phyloP scores from a whole-genome alignment of 108 stramenopile species.

The Parmales sp. region DNA sequence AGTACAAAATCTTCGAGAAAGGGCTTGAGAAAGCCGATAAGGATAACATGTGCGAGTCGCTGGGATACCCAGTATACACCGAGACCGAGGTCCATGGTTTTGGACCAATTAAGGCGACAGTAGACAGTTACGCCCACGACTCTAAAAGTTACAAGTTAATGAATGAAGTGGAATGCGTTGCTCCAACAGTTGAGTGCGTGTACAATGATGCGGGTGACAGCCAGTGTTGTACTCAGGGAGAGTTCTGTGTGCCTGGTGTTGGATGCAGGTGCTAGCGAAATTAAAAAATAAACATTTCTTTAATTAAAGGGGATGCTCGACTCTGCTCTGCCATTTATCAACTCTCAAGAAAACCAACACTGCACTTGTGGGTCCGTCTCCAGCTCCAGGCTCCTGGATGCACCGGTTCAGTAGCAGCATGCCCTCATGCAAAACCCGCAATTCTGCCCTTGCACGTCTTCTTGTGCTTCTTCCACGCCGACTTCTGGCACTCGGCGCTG shows the following conservation, averaged over 20 bases:
- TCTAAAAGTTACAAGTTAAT: not conserved
- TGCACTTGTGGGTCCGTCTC: too few species aligned
- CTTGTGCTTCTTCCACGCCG: too few species aligned
- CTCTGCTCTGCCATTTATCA: too few species aligned
- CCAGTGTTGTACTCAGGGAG: not conserved
- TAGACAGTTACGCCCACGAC: conserved; percentile 1
- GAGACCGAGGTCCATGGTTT: not conserved
- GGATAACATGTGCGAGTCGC: not conserved
- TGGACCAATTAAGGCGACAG: not conserved
- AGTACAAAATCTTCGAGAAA: not conserved
- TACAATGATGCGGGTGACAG: not conserved
- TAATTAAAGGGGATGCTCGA: too few species aligned
- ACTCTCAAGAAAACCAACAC: too few species aligned
- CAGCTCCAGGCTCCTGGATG: too few species aligned
- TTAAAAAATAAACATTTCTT: too few species aligned
- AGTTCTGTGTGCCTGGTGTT: not conserved
- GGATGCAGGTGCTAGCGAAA: conserved; percentile 12
- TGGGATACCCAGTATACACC: conserved; percentile 2
- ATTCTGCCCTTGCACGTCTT: too few species aligned
- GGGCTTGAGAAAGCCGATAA: conserved; percentile 1
- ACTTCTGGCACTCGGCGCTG: too few species aligned
- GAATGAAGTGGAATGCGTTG: not conserved
- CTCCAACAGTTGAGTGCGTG: not conserved
- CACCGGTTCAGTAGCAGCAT: too few species aligned
- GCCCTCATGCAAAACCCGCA: too few species aligned